Evolutionary conservation across 73 alveolate genomes (phyloP).

Genomic region (Symbiodinium pilosum): DNA sequence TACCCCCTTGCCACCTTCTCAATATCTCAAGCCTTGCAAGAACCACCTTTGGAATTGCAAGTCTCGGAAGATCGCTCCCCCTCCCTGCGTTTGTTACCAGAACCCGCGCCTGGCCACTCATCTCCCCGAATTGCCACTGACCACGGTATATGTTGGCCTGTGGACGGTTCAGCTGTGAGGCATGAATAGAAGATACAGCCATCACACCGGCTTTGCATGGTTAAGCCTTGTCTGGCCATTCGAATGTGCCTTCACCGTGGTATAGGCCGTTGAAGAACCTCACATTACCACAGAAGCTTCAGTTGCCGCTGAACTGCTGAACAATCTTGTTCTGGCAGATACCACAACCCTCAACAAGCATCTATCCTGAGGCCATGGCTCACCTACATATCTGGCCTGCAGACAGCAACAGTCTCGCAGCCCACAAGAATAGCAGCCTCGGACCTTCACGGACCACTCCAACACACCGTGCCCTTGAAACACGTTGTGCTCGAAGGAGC

Average conservation of each 20-base stretch:
- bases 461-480: slow-evolving; percentile 91
- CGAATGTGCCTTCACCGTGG: slow-evolving; percentile 91
- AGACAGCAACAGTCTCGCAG: too few relatives aligned
- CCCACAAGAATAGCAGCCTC: too few relatives aligned
- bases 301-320: too few relatives aligned
- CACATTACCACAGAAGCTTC: too few relatives aligned
- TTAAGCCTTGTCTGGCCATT: slow-evolving; percentile 92
- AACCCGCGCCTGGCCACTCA: slow-evolving; percentile 93
- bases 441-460: slow-evolving; percentile 92
- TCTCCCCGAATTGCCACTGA: slow-evolving; percentile 93
- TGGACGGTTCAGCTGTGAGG: neutral
- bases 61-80: too few relatives aligned
- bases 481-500: slow-evolving; percentile 94
- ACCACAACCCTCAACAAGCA: too few relatives aligned
- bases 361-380: neutral
- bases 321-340: too few relatives aligned
- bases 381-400: slow-evolving; percentile 87
- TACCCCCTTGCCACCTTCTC: too few relatives aligned
- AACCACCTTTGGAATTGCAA: too few relatives aligned
- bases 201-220: neutral
- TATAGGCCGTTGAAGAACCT: slow-evolving; percentile 89
- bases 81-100: too few relatives aligned
- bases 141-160: slow-evolving; percentile 91
- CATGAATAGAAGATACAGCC: neutral
- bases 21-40: too few relatives aligned